Evolutionary conservation across 345 rosid genomes (phyloP).

Genomic region (Heritiera fomes): DNA sequence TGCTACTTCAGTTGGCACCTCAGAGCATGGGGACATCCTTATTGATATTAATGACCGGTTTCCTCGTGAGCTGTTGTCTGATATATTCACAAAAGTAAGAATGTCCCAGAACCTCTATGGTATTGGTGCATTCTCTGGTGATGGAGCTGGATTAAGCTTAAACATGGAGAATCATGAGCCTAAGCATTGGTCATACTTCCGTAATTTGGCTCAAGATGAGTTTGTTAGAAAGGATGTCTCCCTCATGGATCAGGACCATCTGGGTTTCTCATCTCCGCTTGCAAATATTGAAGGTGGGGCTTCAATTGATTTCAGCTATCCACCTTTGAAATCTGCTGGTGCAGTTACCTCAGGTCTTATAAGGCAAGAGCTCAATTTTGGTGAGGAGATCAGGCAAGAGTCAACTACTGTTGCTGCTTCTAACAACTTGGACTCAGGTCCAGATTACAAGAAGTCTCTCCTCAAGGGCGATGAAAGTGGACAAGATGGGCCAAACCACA

Average conservation of each 20-base stretch:
- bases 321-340: constrained; percentile 51
- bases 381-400: constrained; percentile 41
- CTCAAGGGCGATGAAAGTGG: constrained; percentile 42
- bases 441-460: constrained; percentile 44
- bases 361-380: constrained; percentile 30
- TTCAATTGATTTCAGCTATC: constrained; percentile 52
- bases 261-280: constrained; percentile 61
- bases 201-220: constrained; percentile 79
- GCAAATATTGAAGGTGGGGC: constrained; percentile 50
- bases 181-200: constrained; percentile 92
- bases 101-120: constrained; percentile 46
- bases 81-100: constrained; percentile 62
- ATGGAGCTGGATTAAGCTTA: constrained; percentile 77
- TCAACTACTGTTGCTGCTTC: constrained; percentile 32
- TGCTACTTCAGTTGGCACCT: constrained; percentile 35
- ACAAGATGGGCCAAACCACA: constrained; percentile 36
- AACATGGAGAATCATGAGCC: constrained; percentile 83
- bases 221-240: constrained; percentile 72
- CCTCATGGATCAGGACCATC: constrained; percentile 95
- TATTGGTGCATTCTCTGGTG: constrained; percentile 52
- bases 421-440: constrained; percentile 31
- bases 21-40: constrained; percentile 76
- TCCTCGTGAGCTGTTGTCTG: constrained; percentile 81
- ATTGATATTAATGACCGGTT: constrained; percentile 91
- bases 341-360: constrained; percentile 29